These are phyloP conservation scores for Fusarium sublunatum DNA, from an alignment of 2,329 filamentous ascomycete genomes.

Conservation along the genomic window DNA sequence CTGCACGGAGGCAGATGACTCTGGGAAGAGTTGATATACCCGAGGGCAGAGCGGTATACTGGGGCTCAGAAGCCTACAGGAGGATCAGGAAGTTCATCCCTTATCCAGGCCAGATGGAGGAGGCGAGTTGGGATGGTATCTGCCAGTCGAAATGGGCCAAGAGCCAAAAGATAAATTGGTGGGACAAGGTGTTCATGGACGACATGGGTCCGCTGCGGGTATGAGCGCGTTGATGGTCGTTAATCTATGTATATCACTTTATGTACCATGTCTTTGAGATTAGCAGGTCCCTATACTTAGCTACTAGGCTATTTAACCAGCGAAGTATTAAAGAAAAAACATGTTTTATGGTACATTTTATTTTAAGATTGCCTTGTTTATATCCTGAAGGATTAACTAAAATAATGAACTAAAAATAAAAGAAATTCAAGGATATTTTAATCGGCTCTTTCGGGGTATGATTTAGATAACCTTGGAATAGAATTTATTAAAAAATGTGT, in stretches of 20 bases:
- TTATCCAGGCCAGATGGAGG: neutral
- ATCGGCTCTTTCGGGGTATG: too few species aligned
- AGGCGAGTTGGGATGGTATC: slow-evolving; percentile 7
- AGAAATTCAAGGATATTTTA: too few species aligned
- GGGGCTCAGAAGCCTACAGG: slow-evolving; percentile 27
- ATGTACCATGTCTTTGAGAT: neutral
- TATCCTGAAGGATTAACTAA: too few species aligned
- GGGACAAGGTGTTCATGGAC: slow-evolving; percentile 24
- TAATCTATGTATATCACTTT: neutral
- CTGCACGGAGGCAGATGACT: slow-evolving; percentile 12
- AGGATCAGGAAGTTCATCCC: slow-evolving; percentile 26
- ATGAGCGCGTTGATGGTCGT: slow-evolving; percentile 6
- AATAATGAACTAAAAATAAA: too few species aligned
- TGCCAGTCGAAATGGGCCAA: slow-evolving; percentile 23
- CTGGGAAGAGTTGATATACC: slow-evolving; percentile 9
- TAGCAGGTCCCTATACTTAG: neutral
- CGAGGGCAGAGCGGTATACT: slow-evolving; percentile 25
- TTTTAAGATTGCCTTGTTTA: neutral
- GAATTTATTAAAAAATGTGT: too few species aligned
- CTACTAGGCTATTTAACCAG: neutral
- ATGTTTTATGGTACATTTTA: too few species aligned
- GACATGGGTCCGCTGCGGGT: slow-evolving; percentile 11
- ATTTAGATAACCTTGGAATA: too few species aligned
- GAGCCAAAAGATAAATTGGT: slow-evolving; percentile 28
- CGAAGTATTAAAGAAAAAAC: neutral